phyloP scores from a whole-genome alignment of 2,329 filamentous ascomycete species.

The Cladosporium sp. region DNA sequence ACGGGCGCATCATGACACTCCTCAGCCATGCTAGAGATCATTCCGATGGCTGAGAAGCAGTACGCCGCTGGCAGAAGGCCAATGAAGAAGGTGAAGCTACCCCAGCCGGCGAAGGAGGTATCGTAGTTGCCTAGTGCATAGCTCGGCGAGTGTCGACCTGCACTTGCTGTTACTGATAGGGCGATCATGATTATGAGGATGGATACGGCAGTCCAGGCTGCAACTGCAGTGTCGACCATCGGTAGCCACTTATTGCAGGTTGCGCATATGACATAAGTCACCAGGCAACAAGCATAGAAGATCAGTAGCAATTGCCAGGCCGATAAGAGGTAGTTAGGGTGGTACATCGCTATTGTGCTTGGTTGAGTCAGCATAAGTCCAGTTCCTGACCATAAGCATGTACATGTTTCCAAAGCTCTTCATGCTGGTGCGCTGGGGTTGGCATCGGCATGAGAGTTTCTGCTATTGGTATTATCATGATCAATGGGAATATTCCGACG shows the following conservation, averaged over 20 bases:
- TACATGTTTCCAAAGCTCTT: background rate
- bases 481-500: background rate
- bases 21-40: slow-evolving; percentile 64
- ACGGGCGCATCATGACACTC: slow-evolving; percentile 56
- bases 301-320: slow-evolving; percentile 70
- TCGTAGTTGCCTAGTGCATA: slow-evolving; percentile 60
- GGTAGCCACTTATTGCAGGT: slow-evolving; percentile 69
- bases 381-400: background rate
- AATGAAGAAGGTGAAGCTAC: slow-evolving; percentile 62
- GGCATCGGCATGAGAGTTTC: background rate
- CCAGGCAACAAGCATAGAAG: slow-evolving; percentile 67
- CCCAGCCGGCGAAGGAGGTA: slow-evolving; percentile 57
- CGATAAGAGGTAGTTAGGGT: slow-evolving; percentile 53
- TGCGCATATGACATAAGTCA: slow-evolving; percentile 65
- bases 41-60: slow-evolving; percentile 53
- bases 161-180: slow-evolving; percentile 55
- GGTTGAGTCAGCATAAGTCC: background rate
- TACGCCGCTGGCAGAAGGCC: slow-evolving; percentile 54
- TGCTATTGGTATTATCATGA: background rate
- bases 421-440: background rate
- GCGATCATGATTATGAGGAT: slow-evolving; percentile 60
- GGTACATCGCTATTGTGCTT: slow-evolving; percentile 53
- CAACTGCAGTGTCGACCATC: slow-evolving; percentile 59
- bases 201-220: slow-evolving; percentile 55
- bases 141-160: slow-evolving; percentile 53